Evolutionary conservation across 2,329 filamentous ascomycete species (phyloP), one percentile per base, ranked within the genome.

Genomic region (Sarocladiaceae sp.): DNA sequence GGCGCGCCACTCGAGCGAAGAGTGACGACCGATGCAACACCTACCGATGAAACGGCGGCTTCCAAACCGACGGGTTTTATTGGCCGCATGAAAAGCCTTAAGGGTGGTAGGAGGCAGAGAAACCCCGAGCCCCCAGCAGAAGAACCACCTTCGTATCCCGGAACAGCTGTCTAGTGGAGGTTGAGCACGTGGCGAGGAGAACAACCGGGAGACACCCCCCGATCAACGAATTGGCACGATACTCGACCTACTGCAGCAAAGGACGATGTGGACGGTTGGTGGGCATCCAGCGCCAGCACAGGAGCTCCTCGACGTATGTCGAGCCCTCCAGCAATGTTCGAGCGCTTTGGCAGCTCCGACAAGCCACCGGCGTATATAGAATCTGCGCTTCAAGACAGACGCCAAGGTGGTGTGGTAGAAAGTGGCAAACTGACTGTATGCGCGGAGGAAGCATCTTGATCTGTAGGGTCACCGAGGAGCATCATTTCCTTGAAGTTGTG

Each of bases 31-130:
- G 83, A 86, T 51, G 71, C 66, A 10, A 59, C 62, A 23, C 56
- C 60, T 12, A 53, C 58, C 15, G 57, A 57, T 40, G 68, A 70
- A 47, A 70, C 67, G 31, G 64, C 63, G 51, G 58, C 61, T 5
- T 18, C 40, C 6, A 69, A 71, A 58, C 62, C 62, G 39, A 76
- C 76, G 37, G 84, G 86, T 2, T 82, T 94, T 50, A 61, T 94
- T 49, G 85, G 78, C 43, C 78, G 88, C 45, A 87, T 93, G 68
- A 89, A 87, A 74, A 88, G 83, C 63, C 67, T 93, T 64, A 90
- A 88, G 69, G 83, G 83, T 42, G 79, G 80, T 24, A 74, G 82
- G 51, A 59, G 61, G 47, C 54, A 61, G 37, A 56, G 67, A 64
- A 55, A 60, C 56, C 50, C 59, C 53, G 53, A 61, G 56, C 45